Base-by-base conservation (phyloP, 139 green algal genomes). In the Closterium sp. region DNA sequence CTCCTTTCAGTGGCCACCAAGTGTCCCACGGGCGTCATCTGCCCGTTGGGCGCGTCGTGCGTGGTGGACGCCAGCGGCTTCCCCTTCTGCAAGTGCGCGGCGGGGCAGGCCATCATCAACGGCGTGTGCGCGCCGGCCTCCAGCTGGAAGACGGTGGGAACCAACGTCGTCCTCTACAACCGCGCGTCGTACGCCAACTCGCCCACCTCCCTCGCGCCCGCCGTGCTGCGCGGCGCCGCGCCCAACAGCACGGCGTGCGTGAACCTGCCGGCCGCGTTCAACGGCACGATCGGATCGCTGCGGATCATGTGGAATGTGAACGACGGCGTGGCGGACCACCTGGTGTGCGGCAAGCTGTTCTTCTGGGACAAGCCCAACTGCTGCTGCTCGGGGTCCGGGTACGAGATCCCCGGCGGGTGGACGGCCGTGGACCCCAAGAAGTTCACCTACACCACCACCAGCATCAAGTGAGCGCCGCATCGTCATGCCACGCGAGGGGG, bases 251-350 rank as follows among this genome's bases (percentile, higher is more conserved):
- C 21, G 21, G 30, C n/a, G 83, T 86, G 83, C 83, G 30, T 33
- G 30, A 86, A 86, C 83, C n/a, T 86, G 30, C 83, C 83, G 7
- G n/a, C 83, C 21, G 30, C 83, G 83, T 86, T 86, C 83, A 86
- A 86, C 83, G 83, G 30, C 7, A 86, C 30, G 8, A 19, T 86
- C 3, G n/a, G 7, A 0, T 86, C 83, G 83, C 0, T 34, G 6
- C 83, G 83, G 21, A 86, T 86, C 83, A 32, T 86, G 83, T 86
- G 83, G 83, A 86, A 86, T 23, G 83, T 86, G 55, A 76, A 76
- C 55, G 55, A 76, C 55, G 55, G 55, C 55, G 55, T 76, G 55
- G 55, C 55, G 55, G 55, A 76, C 55, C 55, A 76, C 16, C 55
- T 76, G 55, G 55, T 76, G 55, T 76, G 55, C 55, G 55, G 55